Percentiles rank a stretch among this genome's conserved stretches.
Evolutionary conservation across 2,329 filamentous ascomycete species (phyloP).

Genomic region (Neoscytalidium dimidiatum): DNA sequence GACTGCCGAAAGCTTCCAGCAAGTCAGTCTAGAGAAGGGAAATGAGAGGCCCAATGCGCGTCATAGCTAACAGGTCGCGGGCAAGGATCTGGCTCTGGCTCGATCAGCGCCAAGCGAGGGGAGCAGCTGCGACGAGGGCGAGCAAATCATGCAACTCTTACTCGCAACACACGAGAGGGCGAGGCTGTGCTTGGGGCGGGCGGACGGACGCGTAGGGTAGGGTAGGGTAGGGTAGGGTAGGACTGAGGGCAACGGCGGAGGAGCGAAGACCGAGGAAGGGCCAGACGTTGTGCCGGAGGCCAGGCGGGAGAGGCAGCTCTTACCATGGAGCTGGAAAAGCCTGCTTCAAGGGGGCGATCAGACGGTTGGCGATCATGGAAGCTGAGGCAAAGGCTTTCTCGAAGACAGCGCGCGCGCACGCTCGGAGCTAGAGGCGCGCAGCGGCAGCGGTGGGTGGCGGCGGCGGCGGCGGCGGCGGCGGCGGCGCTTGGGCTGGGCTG

Average conservation of each 20-base stretch:
- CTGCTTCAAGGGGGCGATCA: constrained; percentile 19
- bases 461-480: constrained; percentile 6
- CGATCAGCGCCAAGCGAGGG: constrained; percentile 21
- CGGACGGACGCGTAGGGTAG: constrained; percentile 1
- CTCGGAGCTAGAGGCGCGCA: constrained; percentile 10
- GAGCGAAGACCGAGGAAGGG: constrained; percentile 20
- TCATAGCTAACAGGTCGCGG: constrained; percentile 20
- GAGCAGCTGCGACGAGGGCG: constrained; percentile 17
- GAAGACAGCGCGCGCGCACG: constrained; percentile 1
- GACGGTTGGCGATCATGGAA: constrained; percentile 19
- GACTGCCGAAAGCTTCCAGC: constrained; percentile 21
- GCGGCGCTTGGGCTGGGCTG: not conserved
- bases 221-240: constrained; percentile 7
- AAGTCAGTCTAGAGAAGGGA: constrained; percentile 21
- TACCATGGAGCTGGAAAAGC: constrained; percentile 21
- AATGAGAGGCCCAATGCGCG: constrained; percentile 22
- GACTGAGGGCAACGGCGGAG: constrained; percentile 14
- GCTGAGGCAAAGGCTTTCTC: constrained; percentile 16
- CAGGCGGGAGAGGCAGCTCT: constrained; percentile 19
- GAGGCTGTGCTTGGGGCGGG: constrained; percentile 13
- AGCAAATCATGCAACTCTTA: constrained; percentile 19
- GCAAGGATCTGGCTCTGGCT: constrained; percentile 20
- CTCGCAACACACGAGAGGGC: constrained; percentile 10
- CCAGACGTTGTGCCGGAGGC: constrained; percentile 18
- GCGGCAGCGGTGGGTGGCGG: constrained; percentile 12